Evolutionary conservation across 2,329 filamentous ascomycete species (phyloP).

Genomic region (Fusarium falciforme): DNA sequence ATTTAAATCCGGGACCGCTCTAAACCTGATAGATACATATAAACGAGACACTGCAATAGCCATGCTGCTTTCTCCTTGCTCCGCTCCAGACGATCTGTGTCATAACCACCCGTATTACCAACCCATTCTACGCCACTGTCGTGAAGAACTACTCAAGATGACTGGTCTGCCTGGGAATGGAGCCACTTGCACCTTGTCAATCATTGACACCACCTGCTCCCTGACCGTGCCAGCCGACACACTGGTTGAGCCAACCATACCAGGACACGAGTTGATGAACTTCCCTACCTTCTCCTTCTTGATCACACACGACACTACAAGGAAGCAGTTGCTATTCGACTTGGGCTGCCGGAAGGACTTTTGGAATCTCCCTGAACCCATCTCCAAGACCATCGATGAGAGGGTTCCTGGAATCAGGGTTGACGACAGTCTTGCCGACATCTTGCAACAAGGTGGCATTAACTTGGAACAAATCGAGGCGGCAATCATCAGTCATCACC

Average conservation of each 20-base stretch:
- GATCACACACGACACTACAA: not conserved
- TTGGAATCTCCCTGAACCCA: constrained; percentile 13
- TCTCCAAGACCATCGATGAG: constrained; percentile 2
- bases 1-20: not conserved
- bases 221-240: constrained; percentile 7
- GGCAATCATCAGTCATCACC: constrained; percentile 18
- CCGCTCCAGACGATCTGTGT: too few species aligned
- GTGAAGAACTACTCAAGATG: not conserved
- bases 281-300: constrained; percentile 14
- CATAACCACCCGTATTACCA: too few species aligned
- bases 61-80: not conserved
- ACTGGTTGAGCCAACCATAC: constrained; percentile 11
- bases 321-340: constrained; percentile 5
- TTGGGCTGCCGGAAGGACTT: constrained; percentile 21
- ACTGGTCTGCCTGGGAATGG: not conserved
- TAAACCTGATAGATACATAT: not conserved
- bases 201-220: constrained; percentile 11
- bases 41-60: not conserved
- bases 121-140: too few species aligned
- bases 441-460: not conserved
- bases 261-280: constrained; percentile 17
- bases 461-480: not conserved
- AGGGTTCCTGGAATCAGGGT: constrained; percentile 17
- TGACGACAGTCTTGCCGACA: not conserved
- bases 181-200: not conserved